phyloP scores from a whole-genome alignment of 2,329 filamentous ascomycete genomes.

The Cladosporium oxysporum region DNA sequence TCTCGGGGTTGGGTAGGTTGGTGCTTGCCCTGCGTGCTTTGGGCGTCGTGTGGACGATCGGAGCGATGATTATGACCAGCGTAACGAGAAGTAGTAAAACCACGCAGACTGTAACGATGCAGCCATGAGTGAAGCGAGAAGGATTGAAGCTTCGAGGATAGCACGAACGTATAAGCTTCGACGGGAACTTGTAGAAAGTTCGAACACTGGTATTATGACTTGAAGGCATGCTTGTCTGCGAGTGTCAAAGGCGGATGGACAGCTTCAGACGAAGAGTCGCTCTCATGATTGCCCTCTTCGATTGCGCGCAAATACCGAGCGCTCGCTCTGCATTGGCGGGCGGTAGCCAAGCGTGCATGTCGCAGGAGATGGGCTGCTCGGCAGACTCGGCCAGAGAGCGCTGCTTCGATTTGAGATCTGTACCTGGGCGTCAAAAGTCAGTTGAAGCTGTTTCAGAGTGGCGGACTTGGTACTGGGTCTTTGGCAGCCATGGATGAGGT shows the following conservation, averaged over 20 bases:
- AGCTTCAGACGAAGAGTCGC: background rate
- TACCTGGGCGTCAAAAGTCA: background rate
- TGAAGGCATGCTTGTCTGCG: background rate
- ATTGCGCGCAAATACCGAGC: background rate
- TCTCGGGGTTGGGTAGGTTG: background rate
- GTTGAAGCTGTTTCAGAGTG: background rate
- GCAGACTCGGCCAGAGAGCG: background rate
- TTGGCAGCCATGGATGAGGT: background rate
- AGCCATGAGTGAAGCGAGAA: background rate
- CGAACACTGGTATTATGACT: background rate
- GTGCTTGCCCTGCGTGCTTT: background rate
- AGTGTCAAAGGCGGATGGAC: background rate
- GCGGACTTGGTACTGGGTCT: background rate
- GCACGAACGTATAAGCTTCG: background rate
- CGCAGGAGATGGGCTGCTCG: background rate
- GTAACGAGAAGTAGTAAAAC: background rate
- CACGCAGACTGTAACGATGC: background rate
- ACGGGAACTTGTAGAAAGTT: background rate
- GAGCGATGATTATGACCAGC: background rate
- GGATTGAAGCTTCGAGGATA: slow-evolving; percentile 1
- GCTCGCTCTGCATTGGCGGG: background rate
- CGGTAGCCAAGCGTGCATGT: background rate
- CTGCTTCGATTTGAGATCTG: background rate
- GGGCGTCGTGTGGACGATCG: background rate
- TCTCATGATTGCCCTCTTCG: background rate